Conservation (phyloP, 192 early-diverging fungal genomes). For the Phlyctochytrium arcticum region DNA sequence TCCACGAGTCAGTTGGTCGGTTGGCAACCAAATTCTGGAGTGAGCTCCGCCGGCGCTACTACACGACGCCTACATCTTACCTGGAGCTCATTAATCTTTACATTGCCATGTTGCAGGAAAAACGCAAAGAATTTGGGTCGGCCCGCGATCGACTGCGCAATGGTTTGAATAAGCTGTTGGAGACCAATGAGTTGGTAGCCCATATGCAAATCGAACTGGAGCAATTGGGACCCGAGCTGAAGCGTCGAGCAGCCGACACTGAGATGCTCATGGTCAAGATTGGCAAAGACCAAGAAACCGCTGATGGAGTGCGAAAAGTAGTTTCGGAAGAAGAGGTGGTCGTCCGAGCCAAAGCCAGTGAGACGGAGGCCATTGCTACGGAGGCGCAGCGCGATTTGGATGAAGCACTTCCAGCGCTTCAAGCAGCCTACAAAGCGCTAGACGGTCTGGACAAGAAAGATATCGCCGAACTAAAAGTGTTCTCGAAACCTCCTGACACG, state of each 20-base stretch:
- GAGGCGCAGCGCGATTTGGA: conserved; percentile 58
- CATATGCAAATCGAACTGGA: conserved; percentile 60
- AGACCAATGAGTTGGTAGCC: conserved; percentile 57
- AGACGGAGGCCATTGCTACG: conserved; percentile 54
- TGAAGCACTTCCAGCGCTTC: conserved; percentile 52
- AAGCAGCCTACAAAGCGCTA: conserved; percentile 56
- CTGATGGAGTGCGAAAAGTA: conserved; percentile 57
- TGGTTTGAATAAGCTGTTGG: conserved; percentile 51
- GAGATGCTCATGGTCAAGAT: conserved; percentile 60
- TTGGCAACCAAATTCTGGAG: conserved; percentile 46
- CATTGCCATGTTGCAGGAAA: conserved; percentile 55
- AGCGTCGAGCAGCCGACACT: conserved; percentile 46
- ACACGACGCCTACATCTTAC: conserved; percentile 59
- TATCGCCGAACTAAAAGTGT: conserved; percentile 60
- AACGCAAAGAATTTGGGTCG: conserved; percentile 50
- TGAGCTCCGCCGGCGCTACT: conserved; percentile 49
- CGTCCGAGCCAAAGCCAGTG: conserved; percentile 49
- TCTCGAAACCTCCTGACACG: conserved; percentile 53
- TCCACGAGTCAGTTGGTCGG: conserved; percentile 51
- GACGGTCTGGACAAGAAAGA: conserved; percentile 60
- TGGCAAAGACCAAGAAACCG: conserved; percentile 59
- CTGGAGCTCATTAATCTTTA: conserved; percentile 60
- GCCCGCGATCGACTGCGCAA: conserved; percentile 47
- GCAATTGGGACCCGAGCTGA: conserved; percentile 50
- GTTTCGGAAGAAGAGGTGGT: conserved; percentile 57